Evolutionary conservation across 1,284 basidiomycete genomes (phyloP), one percentile per base, ranked within the genome.

Genomic region (Trichosporon sp.): DNA sequence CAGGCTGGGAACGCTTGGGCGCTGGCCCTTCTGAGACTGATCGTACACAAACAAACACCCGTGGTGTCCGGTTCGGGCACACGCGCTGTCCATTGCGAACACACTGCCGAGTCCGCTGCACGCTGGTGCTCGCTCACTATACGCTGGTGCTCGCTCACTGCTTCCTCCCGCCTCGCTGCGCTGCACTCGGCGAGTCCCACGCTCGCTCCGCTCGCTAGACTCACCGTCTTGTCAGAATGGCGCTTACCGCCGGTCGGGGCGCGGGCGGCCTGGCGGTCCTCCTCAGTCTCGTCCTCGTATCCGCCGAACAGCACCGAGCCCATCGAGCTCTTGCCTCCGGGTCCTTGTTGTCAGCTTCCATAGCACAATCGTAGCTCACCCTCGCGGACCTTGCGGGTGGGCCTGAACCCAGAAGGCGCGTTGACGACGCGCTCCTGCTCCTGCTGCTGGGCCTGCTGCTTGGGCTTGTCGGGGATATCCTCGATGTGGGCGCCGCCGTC

Each of bases 381-480:
- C 71, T 84, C 79, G 69, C 80, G 77, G 67, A 84, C 83, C 71
- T 84, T 84, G 65, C 83, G 74, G 3, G 80, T 77, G 1, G 83
- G 82, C 32, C 79, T 75, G 77, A 82, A 84, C 16, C 76, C 77
- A 38, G 78, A 73, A 46, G 80, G 79, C 35, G 81, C 79, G 71
- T 82, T 82, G 26, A 75, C 74, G 56, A 75, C 73, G 61, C 75
- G 74, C 21, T 66, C 64, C 16, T 38, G 61, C n/a, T 68, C 66
- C 11, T 56, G 38, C 59, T 65, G 31, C 5, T 64, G 43, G 14
- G n/a, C 51, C 31, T 8, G 38, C 26, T 26, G 26, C 54, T 46
- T 43, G 4, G 26, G 7, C 56, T 64, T 63, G 35, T 73, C 71
- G 21, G 66, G 32, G 6, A 72, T 16, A 68, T 80, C 78, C 76